Evolutionary conservation across 768 basidiomycete genomes (phyloP).

Genomic region (Mrakia blollopis): DNA sequence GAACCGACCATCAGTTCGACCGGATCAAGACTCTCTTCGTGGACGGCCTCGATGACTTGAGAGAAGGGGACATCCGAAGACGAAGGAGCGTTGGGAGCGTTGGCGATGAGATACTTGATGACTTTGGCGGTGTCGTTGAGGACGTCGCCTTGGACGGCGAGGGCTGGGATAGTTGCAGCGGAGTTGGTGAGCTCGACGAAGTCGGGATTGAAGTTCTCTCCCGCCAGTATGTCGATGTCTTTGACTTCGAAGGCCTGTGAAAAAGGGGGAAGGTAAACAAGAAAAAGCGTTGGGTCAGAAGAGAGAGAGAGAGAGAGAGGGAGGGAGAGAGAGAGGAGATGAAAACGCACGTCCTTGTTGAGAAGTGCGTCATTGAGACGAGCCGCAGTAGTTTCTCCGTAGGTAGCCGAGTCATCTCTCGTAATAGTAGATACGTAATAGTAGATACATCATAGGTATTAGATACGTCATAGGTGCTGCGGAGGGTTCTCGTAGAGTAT

Average conservation of each 20-base stretch:
- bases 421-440: too few relatives aligned
- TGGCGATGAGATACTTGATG: constrained; percentile 25
- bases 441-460: too few relatives aligned
- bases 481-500: too few relatives aligned
- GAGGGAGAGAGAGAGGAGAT: too few relatives aligned
- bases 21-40: constrained; percentile 20
- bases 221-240: constrained; percentile 14
- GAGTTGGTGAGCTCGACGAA: constrained; percentile 26
- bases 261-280: background rate
- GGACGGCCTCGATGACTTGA: constrained; percentile 24
- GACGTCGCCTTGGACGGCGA: constrained; percentile 24
- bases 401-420: too few relatives aligned
- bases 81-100: background rate
- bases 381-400: too few relatives aligned
- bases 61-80: background rate
- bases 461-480: too few relatives aligned
- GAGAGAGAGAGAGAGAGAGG: too few relatives aligned
- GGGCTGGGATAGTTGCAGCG: constrained; percentile 20
- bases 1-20: constrained; percentile 8
- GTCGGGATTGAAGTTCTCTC: constrained; percentile 18
- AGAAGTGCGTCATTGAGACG: too few relatives aligned
- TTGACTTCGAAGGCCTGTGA: constrained; percentile 27
- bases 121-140: constrained; percentile 26
- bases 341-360: too few relatives aligned
- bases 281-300: too few relatives aligned